These are phyloP conservation scores for Gracilariopsis chorda DNA, from an alignment of 23 red algal species.

Conservation along the genomic window DNA sequence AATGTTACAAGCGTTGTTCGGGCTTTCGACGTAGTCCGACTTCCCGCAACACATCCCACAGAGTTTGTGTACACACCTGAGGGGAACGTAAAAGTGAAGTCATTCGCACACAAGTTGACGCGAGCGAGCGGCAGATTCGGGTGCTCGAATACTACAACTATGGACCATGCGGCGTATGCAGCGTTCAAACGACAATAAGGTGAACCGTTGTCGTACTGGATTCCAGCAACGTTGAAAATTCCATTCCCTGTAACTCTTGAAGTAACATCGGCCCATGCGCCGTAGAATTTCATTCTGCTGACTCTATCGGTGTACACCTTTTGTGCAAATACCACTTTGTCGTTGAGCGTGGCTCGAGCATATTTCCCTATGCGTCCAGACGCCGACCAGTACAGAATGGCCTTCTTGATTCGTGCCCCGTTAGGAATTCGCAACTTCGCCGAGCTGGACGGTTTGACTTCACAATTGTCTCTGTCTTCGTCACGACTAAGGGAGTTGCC, in stretches of 20 bases:
- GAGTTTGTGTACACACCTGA: conserved; percentile 20
- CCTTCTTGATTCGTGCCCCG: not conserved
- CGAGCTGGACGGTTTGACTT: not conserved
- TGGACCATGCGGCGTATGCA: conserved; percentile 17
- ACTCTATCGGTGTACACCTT: not conserved
- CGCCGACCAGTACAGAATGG: conserved; percentile 29
- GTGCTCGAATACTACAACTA: not conserved
- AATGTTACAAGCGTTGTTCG: conserved; percentile 20
- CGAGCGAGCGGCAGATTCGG: conserved; percentile 8
- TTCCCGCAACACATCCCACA: conserved; percentile 18
- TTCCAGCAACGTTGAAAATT: not conserved
- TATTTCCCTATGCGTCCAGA: conserved; percentile 5
- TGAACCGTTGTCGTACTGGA: not conserved
- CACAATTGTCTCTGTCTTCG: conserved; percentile 14
- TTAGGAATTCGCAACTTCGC: not conserved
- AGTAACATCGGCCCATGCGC: conserved; percentile 8
- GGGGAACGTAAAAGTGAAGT: conserved; percentile 36
- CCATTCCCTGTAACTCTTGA: not conserved
- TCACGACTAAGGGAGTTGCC: conserved; percentile 21
- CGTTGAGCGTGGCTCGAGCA: not conserved
- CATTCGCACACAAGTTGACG: conserved; percentile 12
- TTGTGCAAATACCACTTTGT: not conserved
- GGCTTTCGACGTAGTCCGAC: not conserved
- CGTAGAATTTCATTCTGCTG: not conserved
- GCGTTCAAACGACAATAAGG: not conserved